These are phyloP conservation scores for Roridomyces roridus DNA, from an alignment of 768 basidiomycete genomes.

Conservation along the genomic window DNA sequence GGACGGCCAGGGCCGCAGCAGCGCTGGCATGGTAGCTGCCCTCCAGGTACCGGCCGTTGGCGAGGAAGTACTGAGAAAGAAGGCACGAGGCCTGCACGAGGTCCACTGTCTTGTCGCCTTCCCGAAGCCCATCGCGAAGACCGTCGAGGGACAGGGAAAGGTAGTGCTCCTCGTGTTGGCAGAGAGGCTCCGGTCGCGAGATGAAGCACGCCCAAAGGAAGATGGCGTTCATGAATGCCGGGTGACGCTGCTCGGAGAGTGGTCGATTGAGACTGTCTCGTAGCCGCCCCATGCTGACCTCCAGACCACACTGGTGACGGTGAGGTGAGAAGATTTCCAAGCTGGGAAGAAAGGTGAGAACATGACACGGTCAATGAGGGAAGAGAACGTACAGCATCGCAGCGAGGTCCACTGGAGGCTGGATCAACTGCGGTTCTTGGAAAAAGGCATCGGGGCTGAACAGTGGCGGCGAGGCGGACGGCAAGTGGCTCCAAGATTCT, in stretches of 20 bases:
- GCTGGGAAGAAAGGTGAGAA: constrained; percentile 42
- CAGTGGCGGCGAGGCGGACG: constrained; percentile 60
- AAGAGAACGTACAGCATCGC: constrained; percentile 63
- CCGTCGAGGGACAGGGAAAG: constrained; percentile 67
- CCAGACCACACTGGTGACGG: constrained; percentile 76
- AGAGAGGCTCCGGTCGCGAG: constrained; percentile 72
- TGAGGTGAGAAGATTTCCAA: constrained; percentile 80
- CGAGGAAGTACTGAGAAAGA: constrained; percentile 76
- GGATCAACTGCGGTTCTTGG: constrained; percentile 55
- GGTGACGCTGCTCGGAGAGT: constrained; percentile 68
- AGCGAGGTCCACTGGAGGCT: constrained; percentile 63
- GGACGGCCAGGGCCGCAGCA: constrained; percentile 74
- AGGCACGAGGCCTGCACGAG: constrained; percentile 80
- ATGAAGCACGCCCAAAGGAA: constrained; percentile 87
- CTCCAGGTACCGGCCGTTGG: constrained; percentile 79
- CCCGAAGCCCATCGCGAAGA: constrained; percentile 67
- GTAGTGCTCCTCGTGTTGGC: constrained; percentile 76
- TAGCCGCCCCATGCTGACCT: constrained; percentile 69
- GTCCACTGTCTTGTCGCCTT: constrained; percentile 63
- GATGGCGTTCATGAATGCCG: constrained; percentile 79
- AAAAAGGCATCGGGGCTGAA: constrained; percentile 54
- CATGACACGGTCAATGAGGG: constrained; percentile 12
- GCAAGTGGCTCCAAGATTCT: constrained; percentile 54
- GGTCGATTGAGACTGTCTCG: constrained; percentile 64
- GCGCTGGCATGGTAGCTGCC: constrained; percentile 80